Base-by-base conservation (phyloP, 2,329 filamentous ascomycete genomes). In the Colletotrichum lentis region DNA sequence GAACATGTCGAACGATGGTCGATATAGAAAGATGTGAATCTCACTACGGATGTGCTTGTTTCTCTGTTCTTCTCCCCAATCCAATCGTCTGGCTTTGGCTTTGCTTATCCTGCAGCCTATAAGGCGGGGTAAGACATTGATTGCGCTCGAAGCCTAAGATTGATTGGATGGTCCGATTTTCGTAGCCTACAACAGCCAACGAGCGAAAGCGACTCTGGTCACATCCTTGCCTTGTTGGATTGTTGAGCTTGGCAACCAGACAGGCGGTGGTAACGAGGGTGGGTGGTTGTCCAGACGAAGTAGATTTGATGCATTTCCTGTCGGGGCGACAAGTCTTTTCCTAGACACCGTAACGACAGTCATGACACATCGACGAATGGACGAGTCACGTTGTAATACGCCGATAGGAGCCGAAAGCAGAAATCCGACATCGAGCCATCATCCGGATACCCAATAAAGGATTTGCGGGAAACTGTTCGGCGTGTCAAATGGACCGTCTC, bases 1-100 rank as follows among this genome's bases (percentile, higher is more conserved):
- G n/a, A 57, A 43, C 24, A 49, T 22, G 35, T 50, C 11, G 44
- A 54, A 57, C 46, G 52, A 37, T n/a, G 52, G 44, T n/a, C 63
- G 55, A 31, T 22, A 16, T 16, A 20, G n/a, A n/a, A n/a, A n/a
- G n/a, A 58, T 22, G 43, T 47, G 27, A 43, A 59, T 18, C 56
- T 27, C 31, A 47, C 43, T 16, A 24, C 10, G 53, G 22, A 43
- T 8, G 43, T 5, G 22, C 5, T 16, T 7, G 7, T 16, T 43
- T 49, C 18, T 3, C 41, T 35, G 27, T 46, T 35, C 24, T 39
- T 22, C 24, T n/a, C 44, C 22, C 18, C 12, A n/a, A 31, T 35
- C 35, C 37, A 37, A 59, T 59, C 44, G 49, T n/a, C 14, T 18
- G 31, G 16, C 8, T 12, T 12, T 22, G 7, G 14, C 44, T 16